Conservation (phyloP, 2,329 filamentous ascomycete species). For the Pseudogymnoascus sp. region DNA sequence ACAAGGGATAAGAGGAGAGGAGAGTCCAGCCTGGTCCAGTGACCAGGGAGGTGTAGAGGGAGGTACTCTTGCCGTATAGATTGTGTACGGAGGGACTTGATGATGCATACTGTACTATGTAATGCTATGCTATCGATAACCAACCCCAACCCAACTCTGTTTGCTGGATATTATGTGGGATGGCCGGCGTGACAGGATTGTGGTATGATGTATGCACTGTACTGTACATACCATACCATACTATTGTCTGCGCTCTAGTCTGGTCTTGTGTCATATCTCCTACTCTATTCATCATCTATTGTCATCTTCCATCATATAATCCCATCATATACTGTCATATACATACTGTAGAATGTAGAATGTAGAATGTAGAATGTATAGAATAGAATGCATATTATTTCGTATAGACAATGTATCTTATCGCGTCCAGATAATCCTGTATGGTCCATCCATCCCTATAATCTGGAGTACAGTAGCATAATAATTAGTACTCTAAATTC, state of each 20-base stretch:
- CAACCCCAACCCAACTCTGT: no score
- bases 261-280: not conserved
- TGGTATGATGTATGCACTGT: no score
- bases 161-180: no score
- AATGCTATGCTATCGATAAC: no score
- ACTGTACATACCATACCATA: no score
- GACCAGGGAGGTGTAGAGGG: not conserved
- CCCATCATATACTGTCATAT: not conserved
- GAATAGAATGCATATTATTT: no score
- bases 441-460: not conserved
- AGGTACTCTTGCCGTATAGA: not conserved
- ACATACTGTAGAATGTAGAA: not conserved
- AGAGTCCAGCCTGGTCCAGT: not conserved
- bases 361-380: not conserved
- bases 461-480: not conserved
- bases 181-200: no score
- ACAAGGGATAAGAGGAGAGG: not conserved
- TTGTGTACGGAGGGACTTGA: not conserved
- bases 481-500: not conserved
- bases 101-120: not conserved
- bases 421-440: not conserved
- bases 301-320: not conserved
- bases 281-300: not conserved
- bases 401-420: not conserved
- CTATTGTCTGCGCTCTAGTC: not conserved